Evolutionary conservation across 2,329 filamentous ascomycete genomes (phyloP).

Genomic region (Colletotrichum incanum): DNA sequence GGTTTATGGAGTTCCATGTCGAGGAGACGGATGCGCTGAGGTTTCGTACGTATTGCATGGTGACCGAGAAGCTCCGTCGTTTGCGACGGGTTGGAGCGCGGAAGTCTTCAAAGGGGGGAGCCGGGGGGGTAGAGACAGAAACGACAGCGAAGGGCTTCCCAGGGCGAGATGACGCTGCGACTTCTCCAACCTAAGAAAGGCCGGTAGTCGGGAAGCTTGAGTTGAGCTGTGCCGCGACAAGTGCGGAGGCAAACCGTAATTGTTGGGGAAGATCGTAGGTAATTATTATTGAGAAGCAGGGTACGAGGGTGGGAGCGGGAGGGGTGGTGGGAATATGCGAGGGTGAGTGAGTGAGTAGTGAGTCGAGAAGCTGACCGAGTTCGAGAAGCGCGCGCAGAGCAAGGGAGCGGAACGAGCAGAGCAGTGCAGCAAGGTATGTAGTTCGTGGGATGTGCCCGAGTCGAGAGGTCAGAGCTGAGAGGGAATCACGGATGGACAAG

Average conservation of each 20-base stretch:
- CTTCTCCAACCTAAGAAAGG: constrained; percentile 11
- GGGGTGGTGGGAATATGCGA: constrained; percentile 15
- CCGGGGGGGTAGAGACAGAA: constrained; percentile 1
- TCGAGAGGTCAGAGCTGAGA: neutral
- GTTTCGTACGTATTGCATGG: constrained; percentile 98
- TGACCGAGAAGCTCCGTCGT: constrained; percentile 43
- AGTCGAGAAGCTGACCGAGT: constrained; percentile 18
- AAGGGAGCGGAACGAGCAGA: constrained; percentile 18
- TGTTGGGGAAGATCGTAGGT: constrained; percentile 22
- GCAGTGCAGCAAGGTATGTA: neutral
- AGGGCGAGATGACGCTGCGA: constrained; percentile 7
- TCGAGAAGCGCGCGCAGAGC: constrained; percentile 9
- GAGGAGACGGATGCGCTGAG: constrained; percentile 96
- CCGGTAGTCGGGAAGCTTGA: neutral
- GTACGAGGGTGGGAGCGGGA: constrained; percentile 25
- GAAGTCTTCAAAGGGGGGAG: constrained; percentile 4
- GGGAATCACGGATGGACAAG: neutral
- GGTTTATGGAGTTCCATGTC: constrained; percentile 99
- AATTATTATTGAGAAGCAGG: constrained; percentile 33
- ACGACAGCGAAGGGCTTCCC: constrained; percentile 5
- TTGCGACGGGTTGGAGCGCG: constrained; percentile 20
- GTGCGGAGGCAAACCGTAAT: constrained; percentile 21
- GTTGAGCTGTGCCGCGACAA: constrained; percentile 10
- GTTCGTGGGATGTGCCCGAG: neutral
- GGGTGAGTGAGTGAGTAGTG: constrained; percentile 1